These are phyloP conservation scores for Cryptomeria japonica DNA, from an alignment of 75 land plant species.

Conservation along the genomic window DNA sequence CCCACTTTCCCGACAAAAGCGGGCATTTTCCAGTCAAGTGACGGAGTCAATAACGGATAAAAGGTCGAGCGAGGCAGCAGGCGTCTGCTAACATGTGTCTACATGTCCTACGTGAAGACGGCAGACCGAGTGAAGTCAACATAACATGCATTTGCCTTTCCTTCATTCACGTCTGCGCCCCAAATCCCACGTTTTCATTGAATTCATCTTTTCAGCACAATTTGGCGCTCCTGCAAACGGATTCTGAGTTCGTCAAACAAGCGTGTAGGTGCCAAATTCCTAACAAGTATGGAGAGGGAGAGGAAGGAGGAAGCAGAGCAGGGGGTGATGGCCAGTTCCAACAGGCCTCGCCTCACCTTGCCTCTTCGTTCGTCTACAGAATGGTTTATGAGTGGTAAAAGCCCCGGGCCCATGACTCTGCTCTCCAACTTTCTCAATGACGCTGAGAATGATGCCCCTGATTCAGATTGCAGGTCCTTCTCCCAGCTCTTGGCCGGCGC, in stretches of 20 bases:
- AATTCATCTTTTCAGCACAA: neutral
- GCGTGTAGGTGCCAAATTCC: neutral
- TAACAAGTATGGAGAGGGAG: neutral
- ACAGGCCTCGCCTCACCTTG: slow-evolving; percentile 40
- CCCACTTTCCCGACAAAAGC: neutral
- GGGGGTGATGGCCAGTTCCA: neutral
- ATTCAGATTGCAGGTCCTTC: slow-evolving; percentile 66
- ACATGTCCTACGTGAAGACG: slow-evolving; percentile 3
- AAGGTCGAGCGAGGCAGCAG: neutral
- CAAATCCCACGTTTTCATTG: neutral
- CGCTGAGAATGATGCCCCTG: slow-evolving; percentile 26
- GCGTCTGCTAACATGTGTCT: neutral
- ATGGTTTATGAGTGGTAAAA: slow-evolving; percentile 21
- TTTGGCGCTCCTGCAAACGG: neutral
- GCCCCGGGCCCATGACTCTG: slow-evolving; percentile 73
- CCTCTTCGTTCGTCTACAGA: slow-evolving; percentile 50
- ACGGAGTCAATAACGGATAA: slow-evolving; percentile 2
- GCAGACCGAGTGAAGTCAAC: neutral
- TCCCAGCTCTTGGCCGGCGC: slow-evolving; percentile 89
- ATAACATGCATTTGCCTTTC: neutral
- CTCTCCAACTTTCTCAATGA: slow-evolving; percentile 67
- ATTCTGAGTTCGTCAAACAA: neutral
- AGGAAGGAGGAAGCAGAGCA: neutral
- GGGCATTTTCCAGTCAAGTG: neutral
- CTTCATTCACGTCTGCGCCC: neutral